Base-by-base conservation (phyloP, 2,329 filamentous ascomycete species). In the Aspergillus cejpii region DNA sequence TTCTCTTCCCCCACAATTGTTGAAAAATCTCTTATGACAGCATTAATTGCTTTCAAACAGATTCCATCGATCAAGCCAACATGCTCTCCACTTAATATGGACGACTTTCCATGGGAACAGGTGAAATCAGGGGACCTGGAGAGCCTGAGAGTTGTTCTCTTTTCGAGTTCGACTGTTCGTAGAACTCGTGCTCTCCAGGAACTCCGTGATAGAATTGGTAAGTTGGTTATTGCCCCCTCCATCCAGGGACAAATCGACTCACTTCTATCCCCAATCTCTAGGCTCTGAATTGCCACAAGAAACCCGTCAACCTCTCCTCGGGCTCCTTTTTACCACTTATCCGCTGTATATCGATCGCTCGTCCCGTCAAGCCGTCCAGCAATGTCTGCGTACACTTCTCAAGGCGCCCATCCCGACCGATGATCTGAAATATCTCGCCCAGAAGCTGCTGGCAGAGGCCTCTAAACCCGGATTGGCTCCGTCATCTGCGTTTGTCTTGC, bases 321-420 rank as follows among this genome's bases (percentile, higher is more conserved):
- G 80, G 49, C 73, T 89, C 26, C 79, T 98, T 24, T 91, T 97
- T 70, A 81, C 81, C 63, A 96, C 90, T 41, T 89, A 96, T 62
- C 80, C 87, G 49, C 81, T 85, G 56, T 98, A 97, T 68, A 73
- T 82, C 67, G 92, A 98, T 69, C 82, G 90, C 58, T 74, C 80
- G 53, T 97, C 92, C 36, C 81, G 92, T 56, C 78, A 82, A 56
- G 88, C 87, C 28, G 88, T 89, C 24, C 86, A 95, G 65, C 75
- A 78, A 69, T 95, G 90, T 63, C 76, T 98, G 45, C 72, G 75
- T 52, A 75, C 80, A 41, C 74, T 91, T 53, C 75, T 90, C 47
- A 75, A 75, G 44, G 75, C 81, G 29, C 67, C 71, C 6, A 66
- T 78, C 20, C 69, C 92, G 39, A 54, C 56, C 43, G 57, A 62